Percentiles rank a stretch among this genome's conserved stretches.
phyloP scores from a whole-genome alignment of 208 protist species.

The Acanthamoeba castellanii region DNA sequence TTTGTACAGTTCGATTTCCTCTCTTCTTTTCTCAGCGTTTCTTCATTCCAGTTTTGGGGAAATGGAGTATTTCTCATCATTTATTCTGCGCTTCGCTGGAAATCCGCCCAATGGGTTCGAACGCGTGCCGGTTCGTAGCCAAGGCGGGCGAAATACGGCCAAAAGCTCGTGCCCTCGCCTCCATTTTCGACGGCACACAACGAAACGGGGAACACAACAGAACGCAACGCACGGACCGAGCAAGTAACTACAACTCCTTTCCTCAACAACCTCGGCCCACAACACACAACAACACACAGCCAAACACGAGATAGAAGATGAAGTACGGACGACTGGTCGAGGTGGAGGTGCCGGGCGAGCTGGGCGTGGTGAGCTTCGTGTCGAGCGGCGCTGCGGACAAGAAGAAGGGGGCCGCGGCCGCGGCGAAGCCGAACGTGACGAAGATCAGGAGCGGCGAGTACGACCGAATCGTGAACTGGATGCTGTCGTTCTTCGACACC shows the following conservation, averaged over 20 bases:
- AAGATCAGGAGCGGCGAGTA: not conserved
- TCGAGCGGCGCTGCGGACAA: not conserved
- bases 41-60: not conserved
- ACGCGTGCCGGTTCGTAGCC: not conserved
- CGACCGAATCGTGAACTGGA: conserved; percentile 41
- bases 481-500: conserved; percentile 34
- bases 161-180: not conserved
- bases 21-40: not conserved
- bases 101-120: not conserved
- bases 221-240: not conserved
- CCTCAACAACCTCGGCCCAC: not conserved
- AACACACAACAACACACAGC: not conserved
- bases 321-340: not conserved
- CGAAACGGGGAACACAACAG: not conserved
- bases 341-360: not conserved
- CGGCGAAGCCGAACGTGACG: not conserved
- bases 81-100: not conserved
- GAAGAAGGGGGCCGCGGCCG: not conserved
- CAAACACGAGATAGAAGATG: not conserved
- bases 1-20: not conserved
- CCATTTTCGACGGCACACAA: no score
- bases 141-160: not conserved
- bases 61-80: not conserved
- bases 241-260: not conserved
- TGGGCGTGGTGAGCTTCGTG: not conserved